Conservation (phyloP, 257 asterid genomes). For the Rehmannia glutinosa region DNA sequence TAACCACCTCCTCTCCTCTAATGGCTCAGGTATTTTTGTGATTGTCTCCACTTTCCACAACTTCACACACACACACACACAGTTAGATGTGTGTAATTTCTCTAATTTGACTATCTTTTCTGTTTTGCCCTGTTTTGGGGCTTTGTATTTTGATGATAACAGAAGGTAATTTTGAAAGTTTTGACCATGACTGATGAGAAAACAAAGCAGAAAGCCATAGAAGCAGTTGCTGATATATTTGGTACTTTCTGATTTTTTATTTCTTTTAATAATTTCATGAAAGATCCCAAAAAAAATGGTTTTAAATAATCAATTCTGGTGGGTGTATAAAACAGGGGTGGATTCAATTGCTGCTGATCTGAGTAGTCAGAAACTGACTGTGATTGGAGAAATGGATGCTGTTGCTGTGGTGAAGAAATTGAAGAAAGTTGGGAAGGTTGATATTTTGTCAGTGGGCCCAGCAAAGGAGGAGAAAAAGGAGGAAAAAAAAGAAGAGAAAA, state of each 20-base stretch:
- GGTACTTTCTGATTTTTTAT: conserved; percentile 22
- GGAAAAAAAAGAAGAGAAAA: conserved; percentile 33
- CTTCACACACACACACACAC: not conserved
- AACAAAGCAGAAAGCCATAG: conserved; percentile 64
- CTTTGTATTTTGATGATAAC: not conserved
- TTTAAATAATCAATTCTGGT: not conserved
- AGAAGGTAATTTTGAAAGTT: conserved; percentile 54
- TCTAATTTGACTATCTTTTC: too few relatives aligned
- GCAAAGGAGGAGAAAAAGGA: conserved; percentile 48
- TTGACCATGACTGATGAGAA: conserved; percentile 63
- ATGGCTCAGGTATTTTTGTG: conserved; percentile 41
- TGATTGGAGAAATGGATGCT: conserved; percentile 62
- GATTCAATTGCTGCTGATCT: conserved; percentile 58
- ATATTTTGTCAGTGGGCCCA: conserved; percentile 46
- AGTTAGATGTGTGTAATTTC: too few relatives aligned
- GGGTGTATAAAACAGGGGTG: conserved; percentile 35
- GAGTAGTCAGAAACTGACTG: conserved; percentile 51
- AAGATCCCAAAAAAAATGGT: not conserved
- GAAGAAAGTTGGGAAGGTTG: conserved; percentile 54
- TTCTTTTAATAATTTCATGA: not conserved
- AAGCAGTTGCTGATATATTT: conserved; percentile 57
- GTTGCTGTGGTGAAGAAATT: conserved; percentile 56
- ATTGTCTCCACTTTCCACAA: not conserved
- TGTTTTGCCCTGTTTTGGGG: too few relatives aligned
- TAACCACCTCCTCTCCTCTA: conserved; percentile 9